Base-by-base conservation (phyloP, 2,329 filamentous ascomycete genomes). In the Arthrobotrys sinensis region DNA sequence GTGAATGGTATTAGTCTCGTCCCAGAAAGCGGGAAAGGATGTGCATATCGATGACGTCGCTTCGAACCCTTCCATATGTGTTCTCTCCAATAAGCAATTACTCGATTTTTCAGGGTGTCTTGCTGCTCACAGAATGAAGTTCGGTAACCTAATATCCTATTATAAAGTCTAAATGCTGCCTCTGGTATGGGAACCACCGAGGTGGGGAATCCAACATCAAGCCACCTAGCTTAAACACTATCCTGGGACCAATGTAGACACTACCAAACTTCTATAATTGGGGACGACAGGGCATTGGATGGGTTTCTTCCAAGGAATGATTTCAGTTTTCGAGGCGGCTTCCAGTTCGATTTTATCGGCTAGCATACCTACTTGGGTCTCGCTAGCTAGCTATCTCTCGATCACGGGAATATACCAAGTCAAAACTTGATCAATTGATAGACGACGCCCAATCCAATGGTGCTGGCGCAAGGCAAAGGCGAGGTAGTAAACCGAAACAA, bases 51-150 rank as follows among this genome's bases (percentile, higher is more conserved):
- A 71, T 77, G 73, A 77, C 73, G 73, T 77, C 60, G 50, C 11
- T 53, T 48, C 45, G 68, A 73, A 73, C 60, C 50, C 57, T 72
- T 72, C 48, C 21, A 50, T 32, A 4, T 12, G 36, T 46, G 21
- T 50, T 70, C 57, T 53, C n/a, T 48, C 14, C 50, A 70, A 77
- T 48, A 77, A 77, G 73, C 73, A 76, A 76, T 60, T 60, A 70
- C 34, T 43, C 19, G 32, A 16, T 11, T 36, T 48, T 32, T 45
- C 52, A 45, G 46, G 57, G 50, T 24, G 10, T 52, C 62, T 21
- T 57, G 28, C 32, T 19, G 45, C 55, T 19, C 36, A 24, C n/a
- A 19, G 36, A 60, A 6, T 60, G 36, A 34, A 60, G 40, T 60
- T 16, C 55, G 55, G 55, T 60, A 60, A 60, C 53, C 34, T 24